These are phyloP conservation scores for Narthecium ossifragum DNA, from an alignment of 106 monocot genomes.

Conservation along the genomic window DNA sequence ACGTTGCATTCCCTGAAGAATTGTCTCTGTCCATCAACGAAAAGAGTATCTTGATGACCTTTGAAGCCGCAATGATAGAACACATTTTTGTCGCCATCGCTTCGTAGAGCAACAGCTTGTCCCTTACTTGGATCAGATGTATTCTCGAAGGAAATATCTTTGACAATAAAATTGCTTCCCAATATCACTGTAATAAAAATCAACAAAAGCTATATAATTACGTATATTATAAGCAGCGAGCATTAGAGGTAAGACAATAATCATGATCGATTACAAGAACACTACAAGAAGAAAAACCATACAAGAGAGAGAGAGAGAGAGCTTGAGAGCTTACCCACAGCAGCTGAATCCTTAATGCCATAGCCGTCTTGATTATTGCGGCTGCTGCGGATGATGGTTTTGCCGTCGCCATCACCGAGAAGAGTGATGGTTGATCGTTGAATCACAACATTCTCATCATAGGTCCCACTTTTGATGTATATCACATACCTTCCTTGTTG, in stretches of 20 bases:
- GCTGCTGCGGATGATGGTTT: not conserved
- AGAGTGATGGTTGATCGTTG: not conserved
- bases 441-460: not conserved
- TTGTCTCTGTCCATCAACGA: not conserved
- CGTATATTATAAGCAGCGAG: not conserved
- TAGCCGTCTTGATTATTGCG: not conserved
- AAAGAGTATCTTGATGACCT: not conserved
- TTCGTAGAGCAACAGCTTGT: not conserved
- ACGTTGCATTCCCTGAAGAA: not conserved
- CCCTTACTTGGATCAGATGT: not conserved
- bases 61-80: not conserved
- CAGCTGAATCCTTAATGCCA: not conserved
- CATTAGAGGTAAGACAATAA: not conserved
- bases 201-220: too few species aligned
- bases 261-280: not conserved
- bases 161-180: not conserved
- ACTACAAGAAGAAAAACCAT: not conserved
- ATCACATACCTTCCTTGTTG: not conserved
- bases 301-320: too few species aligned
- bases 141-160: not conserved
- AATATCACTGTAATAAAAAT: not conserved
- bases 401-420: not conserved
- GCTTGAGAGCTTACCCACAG: not conserved
- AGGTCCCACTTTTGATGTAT: not conserved
- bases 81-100: not conserved